Percentiles rank a stretch among this genome's conserved stretches.
phyloP scores from a whole-genome alignment of 78 protist genomes.

The Isochrysis galbana region DNA sequence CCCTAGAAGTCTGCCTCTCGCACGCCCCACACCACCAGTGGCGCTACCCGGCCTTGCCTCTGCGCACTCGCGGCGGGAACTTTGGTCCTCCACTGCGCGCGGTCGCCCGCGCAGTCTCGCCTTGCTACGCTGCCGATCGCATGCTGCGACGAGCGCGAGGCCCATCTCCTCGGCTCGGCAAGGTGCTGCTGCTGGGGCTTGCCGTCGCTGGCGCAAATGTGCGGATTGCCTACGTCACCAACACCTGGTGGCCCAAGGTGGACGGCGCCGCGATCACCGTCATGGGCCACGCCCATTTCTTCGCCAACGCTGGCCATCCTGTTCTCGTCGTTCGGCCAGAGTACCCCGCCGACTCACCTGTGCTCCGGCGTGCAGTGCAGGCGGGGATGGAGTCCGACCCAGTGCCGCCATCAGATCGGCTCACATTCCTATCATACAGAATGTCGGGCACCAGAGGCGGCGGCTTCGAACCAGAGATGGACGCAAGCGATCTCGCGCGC shows the following conservation, averaged over 20 bases:
- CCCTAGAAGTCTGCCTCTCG: too few species aligned
- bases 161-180: too few species aligned
- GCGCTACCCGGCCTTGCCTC: too few species aligned
- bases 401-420: not conserved
- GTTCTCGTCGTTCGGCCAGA: not conserved
- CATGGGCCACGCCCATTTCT: not conserved
- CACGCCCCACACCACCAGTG: too few species aligned
- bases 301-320: not conserved
- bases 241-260: slow-evolving; percentile 1
- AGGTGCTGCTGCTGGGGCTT: too few species aligned
- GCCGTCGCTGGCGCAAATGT: too few species aligned
- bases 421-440: not conserved
- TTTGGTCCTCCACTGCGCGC: too few species aligned
- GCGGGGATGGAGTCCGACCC: not conserved
- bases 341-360: not conserved
- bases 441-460: not conserved
- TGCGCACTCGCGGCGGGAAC: too few species aligned
- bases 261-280: not conserved
- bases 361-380: not conserved
- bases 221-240: not conserved
- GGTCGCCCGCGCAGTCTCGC: too few species aligned
- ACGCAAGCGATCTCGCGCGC: not conserved
- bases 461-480: not conserved
- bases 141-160: too few species aligned
- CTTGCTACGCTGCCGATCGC: too few species aligned